Conservation (phyloP, 345 rosid genomes). For the Gossypium anomalum region DNA sequence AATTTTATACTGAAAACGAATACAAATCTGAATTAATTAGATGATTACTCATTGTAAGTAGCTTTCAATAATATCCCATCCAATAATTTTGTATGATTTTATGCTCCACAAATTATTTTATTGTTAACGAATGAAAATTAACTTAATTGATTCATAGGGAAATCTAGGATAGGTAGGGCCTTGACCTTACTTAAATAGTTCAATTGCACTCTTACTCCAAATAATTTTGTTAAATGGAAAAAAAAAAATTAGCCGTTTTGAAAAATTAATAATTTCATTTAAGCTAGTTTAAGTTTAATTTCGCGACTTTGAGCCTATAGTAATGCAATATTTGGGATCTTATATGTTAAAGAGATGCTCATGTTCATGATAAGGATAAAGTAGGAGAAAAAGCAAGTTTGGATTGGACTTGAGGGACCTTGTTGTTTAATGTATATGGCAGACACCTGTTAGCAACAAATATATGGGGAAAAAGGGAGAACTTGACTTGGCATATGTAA, state of each 20-base stretch:
- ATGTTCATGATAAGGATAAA: too few species aligned
- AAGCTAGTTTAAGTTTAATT: too few species aligned
- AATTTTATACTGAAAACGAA: neutral
- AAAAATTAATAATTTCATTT: too few species aligned
- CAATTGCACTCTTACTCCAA: too few species aligned
- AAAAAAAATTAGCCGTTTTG: too few species aligned
- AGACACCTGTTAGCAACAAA: neutral
- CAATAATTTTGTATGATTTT: neutral
- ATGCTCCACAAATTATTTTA: neutral
- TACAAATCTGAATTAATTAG: neutral
- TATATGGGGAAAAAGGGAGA: neutral
- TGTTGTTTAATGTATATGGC: neutral
- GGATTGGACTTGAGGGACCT: constrained; percentile 8
- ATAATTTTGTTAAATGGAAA: too few species aligned
- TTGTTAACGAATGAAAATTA: too few species aligned
- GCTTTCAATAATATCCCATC: neutral
- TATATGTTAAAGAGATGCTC: neutral
- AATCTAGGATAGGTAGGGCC: too few species aligned
- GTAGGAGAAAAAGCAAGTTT: neutral
- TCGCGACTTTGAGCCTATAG: too few species aligned
- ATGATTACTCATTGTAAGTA: neutral
- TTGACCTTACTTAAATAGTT: too few species aligned
- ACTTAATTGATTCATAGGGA: too few species aligned
- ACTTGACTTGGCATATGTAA: neutral
- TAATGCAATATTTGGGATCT: too few species aligned